Evolutionary conservation across 495 filamentous ascomycete genomes (phyloP).

Genomic region (Penicillium ucsense): DNA sequence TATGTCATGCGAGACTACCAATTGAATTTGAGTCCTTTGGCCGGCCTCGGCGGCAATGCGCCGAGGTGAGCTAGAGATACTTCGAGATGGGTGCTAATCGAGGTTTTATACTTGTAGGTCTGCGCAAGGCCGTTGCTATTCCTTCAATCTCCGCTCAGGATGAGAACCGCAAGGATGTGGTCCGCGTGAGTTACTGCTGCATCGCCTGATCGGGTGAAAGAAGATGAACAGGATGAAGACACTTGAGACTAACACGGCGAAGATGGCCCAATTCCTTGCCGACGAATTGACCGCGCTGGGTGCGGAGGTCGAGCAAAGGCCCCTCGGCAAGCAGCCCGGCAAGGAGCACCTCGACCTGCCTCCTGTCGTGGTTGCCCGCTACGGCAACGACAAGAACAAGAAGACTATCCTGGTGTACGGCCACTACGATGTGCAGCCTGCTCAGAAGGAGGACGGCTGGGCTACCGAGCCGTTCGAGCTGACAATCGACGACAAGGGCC

Average conservation of each 20-base stretch:
- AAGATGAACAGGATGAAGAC: neutral
- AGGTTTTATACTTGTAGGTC: conserved; percentile 31
- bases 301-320: conserved; percentile 72
- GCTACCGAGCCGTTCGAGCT: conserved; percentile 89
- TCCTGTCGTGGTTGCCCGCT: conserved; percentile 82
- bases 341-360: conserved; percentile 85
- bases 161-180: conserved; percentile 75
- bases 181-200: conserved; percentile 42
- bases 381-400: conserved; percentile 84
- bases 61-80: neutral
- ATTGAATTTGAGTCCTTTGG: too few species aligned
- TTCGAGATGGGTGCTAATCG: neutral
- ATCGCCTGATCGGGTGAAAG: neutral
- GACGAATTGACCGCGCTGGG: conserved; percentile 73
- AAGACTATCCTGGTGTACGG: conserved; percentile 93
- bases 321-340: conserved; percentile 80
- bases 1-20: conserved; percentile 16
- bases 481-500: conserved; percentile 74
- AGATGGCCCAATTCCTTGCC: conserved; percentile 91
- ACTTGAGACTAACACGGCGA: conserved; percentile 1
- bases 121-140: conserved; percentile 87
- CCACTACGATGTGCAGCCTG: conserved; percentile 98
- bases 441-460: conserved; percentile 90
- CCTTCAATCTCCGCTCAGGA: conserved; percentile 91
- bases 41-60: too few species aligned